A percentile compares a stretch with the other conserved stretches of the same genome.
These are phyloP conservation scores for Sphagnurus paluster DNA, from an alignment of 1,284 basidiomycete genomes.

Conservation along the genomic window DNA sequence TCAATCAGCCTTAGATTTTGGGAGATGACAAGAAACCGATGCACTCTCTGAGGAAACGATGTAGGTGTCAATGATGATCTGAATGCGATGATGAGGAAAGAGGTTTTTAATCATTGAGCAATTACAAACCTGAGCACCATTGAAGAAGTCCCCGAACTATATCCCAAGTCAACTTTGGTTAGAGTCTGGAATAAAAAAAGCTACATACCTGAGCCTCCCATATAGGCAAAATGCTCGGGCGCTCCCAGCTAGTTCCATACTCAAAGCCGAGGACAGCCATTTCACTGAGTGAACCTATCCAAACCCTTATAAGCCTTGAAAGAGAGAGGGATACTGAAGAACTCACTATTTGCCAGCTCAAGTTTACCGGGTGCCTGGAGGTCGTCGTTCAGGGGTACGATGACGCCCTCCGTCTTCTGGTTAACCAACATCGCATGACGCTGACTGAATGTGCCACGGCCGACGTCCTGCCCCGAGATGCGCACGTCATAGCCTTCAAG, in stretches of 20 bases:
- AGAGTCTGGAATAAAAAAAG: background rate
- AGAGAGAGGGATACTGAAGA: background rate
- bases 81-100: background rate
- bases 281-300: conserved; percentile 78
- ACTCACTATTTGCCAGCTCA: conserved; percentile 83
- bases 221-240: conserved; percentile 75
- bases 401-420: conserved; percentile 75
- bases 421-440: conserved; percentile 91
- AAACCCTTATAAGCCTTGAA: conserved; percentile 1
- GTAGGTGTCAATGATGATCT: conserved; percentile 87
- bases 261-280: conserved; percentile 88
- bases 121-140: conserved; percentile 68
- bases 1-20: background rate
- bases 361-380: conserved; percentile 67
- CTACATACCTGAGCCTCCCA: conserved; percentile 83
- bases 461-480: conserved; percentile 90
- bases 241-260: conserved; percentile 86
- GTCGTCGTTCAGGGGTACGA: conserved; percentile 76
- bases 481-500: conserved; percentile 77
- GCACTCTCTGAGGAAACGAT: conserved; percentile 80
- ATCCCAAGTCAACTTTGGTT: background rate
- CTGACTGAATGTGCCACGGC: conserved; percentile 88
- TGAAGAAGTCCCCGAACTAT: conserved; percentile 89
- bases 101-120: background rate
- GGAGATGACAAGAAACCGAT: conserved; percentile 24